These are phyloP conservation scores for Entomortierella beljakovae DNA, from an alignment of 192 early-diverging fungal genomes.

Conservation along the genomic window DNA sequence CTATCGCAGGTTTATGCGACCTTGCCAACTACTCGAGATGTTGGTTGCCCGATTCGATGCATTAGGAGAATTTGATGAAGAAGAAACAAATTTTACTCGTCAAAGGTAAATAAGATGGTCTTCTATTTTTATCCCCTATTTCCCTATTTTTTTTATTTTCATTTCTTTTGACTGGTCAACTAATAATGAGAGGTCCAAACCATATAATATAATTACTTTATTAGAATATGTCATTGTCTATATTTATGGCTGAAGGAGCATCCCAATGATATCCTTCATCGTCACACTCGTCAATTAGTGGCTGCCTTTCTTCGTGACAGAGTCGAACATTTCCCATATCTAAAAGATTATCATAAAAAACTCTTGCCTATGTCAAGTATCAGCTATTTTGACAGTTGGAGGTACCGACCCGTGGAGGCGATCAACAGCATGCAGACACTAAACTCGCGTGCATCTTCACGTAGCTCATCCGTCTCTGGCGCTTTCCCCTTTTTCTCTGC, in stretches of 20 bases:
- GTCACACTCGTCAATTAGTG: slow-evolving; percentile 43
- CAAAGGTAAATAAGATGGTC: slow-evolving; percentile 18
- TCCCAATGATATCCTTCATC: slow-evolving; percentile 54
- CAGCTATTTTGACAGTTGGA: slow-evolving; percentile 34
- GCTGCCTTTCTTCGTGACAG: slow-evolving; percentile 36
- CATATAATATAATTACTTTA: not conserved
- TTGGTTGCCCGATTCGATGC: slow-evolving; percentile 46
- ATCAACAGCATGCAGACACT: not conserved
- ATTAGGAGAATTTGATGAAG: slow-evolving; percentile 26
- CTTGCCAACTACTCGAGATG: slow-evolving; percentile 44
- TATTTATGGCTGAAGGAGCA: slow-evolving; percentile 45
- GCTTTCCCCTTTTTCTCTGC: not conserved
- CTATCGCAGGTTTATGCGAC: slow-evolving; percentile 46
- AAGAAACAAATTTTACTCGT: slow-evolving; percentile 32
- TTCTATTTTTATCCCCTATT: not conserved
- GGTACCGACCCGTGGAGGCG: not conserved
- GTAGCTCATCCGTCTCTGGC: not conserved
- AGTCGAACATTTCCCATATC: slow-evolving; percentile 24
- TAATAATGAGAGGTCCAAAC: no score
- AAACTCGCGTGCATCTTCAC: not conserved
- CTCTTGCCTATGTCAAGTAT: slow-evolving; percentile 24
- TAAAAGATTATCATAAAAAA: slow-evolving; percentile 22
- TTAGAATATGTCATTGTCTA: slow-evolving; percentile 41
- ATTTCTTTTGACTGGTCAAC: not conserved
- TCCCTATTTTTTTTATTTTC: not conserved